phyloP scores from a whole-genome alignment of 1,284 basidiomycete species.

The Spongispora temasekensis region DNA sequence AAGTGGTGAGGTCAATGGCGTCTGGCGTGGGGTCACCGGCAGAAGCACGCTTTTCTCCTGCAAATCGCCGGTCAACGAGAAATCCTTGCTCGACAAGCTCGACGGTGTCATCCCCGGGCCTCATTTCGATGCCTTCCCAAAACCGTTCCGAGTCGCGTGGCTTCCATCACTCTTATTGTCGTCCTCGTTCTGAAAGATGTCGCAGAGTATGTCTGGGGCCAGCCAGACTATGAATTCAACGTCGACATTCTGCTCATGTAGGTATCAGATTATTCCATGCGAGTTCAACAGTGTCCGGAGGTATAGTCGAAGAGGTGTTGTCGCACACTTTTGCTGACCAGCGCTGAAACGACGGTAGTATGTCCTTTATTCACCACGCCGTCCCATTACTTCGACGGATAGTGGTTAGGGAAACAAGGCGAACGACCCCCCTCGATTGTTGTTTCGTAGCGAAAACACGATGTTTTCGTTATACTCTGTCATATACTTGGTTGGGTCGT shows the following conservation, averaged over 20 bases:
- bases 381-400: constrained; percentile 53
- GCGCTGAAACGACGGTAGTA: too few relatives aligned
- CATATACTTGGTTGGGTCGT: too few relatives aligned
- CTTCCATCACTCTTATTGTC: constrained; percentile 70
- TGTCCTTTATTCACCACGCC: constrained; percentile 77
- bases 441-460: too few relatives aligned
- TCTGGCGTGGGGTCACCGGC: too few relatives aligned
- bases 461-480: too few relatives aligned
- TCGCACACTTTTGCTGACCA: too few relatives aligned
- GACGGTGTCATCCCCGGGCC: constrained; percentile 35
- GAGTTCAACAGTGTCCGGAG: too few relatives aligned
- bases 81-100: constrained; percentile 34
- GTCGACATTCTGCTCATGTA: constrained; percentile 80
- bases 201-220: constrained; percentile 89
- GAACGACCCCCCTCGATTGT: too few relatives aligned
- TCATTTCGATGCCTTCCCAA: constrained; percentile 86
- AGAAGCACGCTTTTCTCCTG: too few relatives aligned
- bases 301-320: too few relatives aligned
- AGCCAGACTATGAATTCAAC: constrained; percentile 84
- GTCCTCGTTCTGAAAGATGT: constrained; percentile 85
- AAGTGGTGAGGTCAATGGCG: constrained; percentile 10
- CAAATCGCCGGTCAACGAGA: constrained; percentile 12
- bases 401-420: constrained; percentile 81
- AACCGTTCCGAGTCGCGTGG: constrained; percentile 87
- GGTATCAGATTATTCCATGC: too few relatives aligned